Percentiles rank a stretch among this genome's conserved stretches.
Evolutionary conservation across 805 yeast species (phyloP).

Genomic region (Candida methanosorbosa): DNA sequence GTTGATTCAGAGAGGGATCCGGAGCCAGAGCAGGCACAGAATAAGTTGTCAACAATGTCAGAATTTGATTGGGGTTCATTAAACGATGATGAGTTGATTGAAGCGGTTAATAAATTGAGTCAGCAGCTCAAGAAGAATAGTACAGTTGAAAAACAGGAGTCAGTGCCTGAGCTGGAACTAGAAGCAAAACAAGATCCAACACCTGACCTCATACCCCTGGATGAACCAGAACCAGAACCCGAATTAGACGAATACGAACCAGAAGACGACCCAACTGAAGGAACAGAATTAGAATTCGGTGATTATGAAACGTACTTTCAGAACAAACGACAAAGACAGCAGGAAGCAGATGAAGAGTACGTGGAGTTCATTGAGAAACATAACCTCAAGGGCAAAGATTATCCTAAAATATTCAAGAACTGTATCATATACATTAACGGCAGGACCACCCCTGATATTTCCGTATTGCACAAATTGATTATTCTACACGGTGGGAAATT

Average conservation of each 20-base stretch:
- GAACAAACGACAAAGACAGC: slow-evolving; percentile 56
- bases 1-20: no score
- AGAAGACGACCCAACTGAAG: slow-evolving; percentile 22
- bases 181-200: not conserved
- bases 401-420: slow-evolving; percentile 44
- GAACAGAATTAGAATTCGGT: slow-evolving; percentile 46
- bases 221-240: not conserved
- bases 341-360: slow-evolving; percentile 41
- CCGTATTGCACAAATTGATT: slow-evolving; percentile 61
- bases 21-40: no score
- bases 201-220: no score
- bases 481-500: slow-evolving; percentile 76
- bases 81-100: slow-evolving; percentile 29
- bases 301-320: slow-evolving; percentile 59
- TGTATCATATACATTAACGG: slow-evolving; percentile 83
- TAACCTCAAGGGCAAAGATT: slow-evolving; percentile 11
- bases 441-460: slow-evolving; percentile 72
- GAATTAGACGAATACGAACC: slow-evolving; percentile 2
- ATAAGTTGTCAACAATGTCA: no score
- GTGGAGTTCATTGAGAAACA: slow-evolving; percentile 39
- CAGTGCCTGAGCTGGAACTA: no score
- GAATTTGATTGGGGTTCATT: slow-evolving; percentile 25
- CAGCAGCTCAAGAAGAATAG: not conserved
- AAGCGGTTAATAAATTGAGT: slow-evolving; percentile 19
- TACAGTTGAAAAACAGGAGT: no score